phyloP scores from a whole-genome alignment of 352 stramenopile genomes.

The Phytopythium vexans region DNA sequence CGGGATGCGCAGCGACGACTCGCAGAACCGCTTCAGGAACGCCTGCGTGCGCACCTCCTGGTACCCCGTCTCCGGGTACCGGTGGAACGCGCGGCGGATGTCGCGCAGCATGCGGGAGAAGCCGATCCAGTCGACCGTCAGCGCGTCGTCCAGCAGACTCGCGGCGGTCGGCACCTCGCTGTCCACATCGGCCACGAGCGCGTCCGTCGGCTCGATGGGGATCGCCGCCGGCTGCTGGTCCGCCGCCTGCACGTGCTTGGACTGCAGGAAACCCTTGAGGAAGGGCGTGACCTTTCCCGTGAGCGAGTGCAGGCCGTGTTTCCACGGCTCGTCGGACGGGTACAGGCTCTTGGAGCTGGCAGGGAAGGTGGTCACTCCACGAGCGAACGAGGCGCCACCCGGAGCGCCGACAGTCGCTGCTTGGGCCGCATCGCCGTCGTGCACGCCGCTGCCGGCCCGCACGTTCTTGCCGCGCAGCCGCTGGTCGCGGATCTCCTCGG shows the following conservation, averaged over 20 bases:
- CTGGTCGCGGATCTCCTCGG: slow-evolving; percentile 71
- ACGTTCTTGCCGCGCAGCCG: slow-evolving; percentile 62
- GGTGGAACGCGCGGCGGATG: slow-evolving; percentile 85
- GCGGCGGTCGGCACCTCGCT: background rate
- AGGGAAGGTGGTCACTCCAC: background rate
- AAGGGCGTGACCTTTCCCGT: slow-evolving; percentile 56
- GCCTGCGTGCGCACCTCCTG: slow-evolving; percentile 86
- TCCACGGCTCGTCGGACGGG: slow-evolving; percentile 66
- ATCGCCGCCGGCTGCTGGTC: background rate
- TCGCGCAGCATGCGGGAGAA: slow-evolving; percentile 71
- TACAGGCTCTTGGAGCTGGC: slow-evolving; percentile 43
- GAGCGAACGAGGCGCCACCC: background rate
- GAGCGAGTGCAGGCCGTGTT: slow-evolving; percentile 48
- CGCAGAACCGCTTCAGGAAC: slow-evolving; percentile 83
- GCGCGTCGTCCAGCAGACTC: slow-evolving; percentile 7
- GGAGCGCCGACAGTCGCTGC: background rate
- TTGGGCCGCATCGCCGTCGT: background rate
- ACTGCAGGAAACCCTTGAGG: slow-evolving; percentile 53
- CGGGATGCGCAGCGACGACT: slow-evolving; percentile 75
- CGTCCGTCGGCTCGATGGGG: background rate
- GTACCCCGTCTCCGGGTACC: slow-evolving; percentile 91
- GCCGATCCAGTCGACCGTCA: slow-evolving; percentile 56
- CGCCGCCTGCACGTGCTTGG: slow-evolving; percentile 8
- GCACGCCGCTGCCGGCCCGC: slow-evolving; percentile 17
- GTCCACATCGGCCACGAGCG: slow-evolving; percentile 3